Conservation (phyloP, 2,329 filamentous ascomycete genomes). For the Trichoderma sp. region DNA sequence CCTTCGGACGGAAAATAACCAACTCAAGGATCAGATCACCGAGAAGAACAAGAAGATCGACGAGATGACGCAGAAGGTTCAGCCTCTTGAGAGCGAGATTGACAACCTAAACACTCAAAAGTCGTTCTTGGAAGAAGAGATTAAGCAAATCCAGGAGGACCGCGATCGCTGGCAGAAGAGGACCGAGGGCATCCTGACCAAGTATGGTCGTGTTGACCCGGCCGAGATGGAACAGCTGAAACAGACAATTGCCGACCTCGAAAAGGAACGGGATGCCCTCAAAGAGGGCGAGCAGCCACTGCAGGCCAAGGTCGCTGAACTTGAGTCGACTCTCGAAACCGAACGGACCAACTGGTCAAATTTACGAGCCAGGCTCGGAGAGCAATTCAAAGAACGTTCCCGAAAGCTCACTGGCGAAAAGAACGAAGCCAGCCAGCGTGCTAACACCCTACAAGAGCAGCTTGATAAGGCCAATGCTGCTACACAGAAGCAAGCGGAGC, state of each 20-base stretch:
- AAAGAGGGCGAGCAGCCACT: constrained; percentile 53
- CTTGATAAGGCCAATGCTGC: constrained; percentile 50
- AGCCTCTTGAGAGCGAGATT: constrained; percentile 79
- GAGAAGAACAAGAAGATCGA: constrained; percentile 76
- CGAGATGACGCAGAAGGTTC: constrained; percentile 71
- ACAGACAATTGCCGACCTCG: constrained; percentile 67
- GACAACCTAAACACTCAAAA: constrained; percentile 80
- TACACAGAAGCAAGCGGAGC: constrained; percentile 42
- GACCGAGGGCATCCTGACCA: constrained; percentile 91
- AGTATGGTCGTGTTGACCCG: constrained; percentile 93
- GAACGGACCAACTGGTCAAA: constrained; percentile 58
- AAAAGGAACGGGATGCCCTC: constrained; percentile 63
- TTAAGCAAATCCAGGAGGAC: constrained; percentile 86
- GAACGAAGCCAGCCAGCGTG: constrained; percentile 53
- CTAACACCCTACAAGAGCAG: constrained; percentile 53
- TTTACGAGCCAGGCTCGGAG: constrained; percentile 55
- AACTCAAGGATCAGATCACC: constrained; percentile 72
- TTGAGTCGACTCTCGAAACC: constrained; percentile 53
- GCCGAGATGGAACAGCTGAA: constrained; percentile 90
- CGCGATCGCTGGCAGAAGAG: constrained; percentile 95
- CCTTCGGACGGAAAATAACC: constrained; percentile 80
- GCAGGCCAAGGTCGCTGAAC: constrained; percentile 54
- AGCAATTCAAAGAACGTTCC: constrained; percentile 64
- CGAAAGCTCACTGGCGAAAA: constrained; percentile 56
- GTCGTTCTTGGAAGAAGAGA: constrained; percentile 80